These are phyloP conservation scores for Harringtonia lauricola DNA, from an alignment of 2,329 filamentous ascomycete genomes.

Conservation along the genomic window DNA sequence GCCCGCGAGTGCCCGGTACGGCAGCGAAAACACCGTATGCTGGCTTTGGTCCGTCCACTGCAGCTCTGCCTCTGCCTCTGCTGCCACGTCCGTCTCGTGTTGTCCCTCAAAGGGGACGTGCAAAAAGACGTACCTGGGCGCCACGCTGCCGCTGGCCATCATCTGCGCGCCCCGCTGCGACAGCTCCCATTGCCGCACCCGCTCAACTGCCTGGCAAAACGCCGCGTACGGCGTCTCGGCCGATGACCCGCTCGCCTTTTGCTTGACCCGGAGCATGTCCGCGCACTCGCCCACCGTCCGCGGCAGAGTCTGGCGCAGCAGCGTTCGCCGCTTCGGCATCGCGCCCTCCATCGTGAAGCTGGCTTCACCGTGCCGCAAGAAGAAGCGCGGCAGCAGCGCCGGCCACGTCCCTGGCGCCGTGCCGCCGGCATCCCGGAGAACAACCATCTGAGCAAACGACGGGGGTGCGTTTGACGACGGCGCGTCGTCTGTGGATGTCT, in stretches of 20 bases:
- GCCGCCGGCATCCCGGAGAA: background rate
- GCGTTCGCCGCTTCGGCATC: conserved; percentile 28
- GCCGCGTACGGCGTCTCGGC: conserved; percentile 17
- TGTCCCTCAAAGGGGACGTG: conserved; percentile 16
- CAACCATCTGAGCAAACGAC: no score
- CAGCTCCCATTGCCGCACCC: conserved; percentile 35
- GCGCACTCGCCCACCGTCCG: conserved; percentile 6
- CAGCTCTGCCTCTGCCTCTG: conserved; percentile 10
- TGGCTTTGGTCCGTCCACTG: conserved; percentile 28
- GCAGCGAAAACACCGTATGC: conserved; percentile 28
- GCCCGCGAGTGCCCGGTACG: conserved; percentile 27
- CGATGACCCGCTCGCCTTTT: conserved; percentile 7
- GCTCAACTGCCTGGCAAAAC: conserved; percentile 23
- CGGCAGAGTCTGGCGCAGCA: conserved; percentile 22
- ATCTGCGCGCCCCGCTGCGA: conserved; percentile 22
- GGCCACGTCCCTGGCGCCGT: conserved; percentile 9
- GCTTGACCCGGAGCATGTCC: conserved; percentile 5
- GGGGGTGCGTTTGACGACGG: no score
- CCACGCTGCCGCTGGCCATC: conserved; percentile 17
- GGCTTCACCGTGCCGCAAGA: conserved; percentile 20
- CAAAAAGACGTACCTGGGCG: conserved; percentile 27
- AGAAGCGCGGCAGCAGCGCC: conserved; percentile 18
- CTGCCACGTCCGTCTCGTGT: background rate
- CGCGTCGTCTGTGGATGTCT: no score
- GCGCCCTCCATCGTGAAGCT: conserved; percentile 33